These are phyloP conservation scores for Pterocarpus macrocarpus DNA, from an alignment of 306 rosid genomes.

Conservation along the genomic window DNA sequence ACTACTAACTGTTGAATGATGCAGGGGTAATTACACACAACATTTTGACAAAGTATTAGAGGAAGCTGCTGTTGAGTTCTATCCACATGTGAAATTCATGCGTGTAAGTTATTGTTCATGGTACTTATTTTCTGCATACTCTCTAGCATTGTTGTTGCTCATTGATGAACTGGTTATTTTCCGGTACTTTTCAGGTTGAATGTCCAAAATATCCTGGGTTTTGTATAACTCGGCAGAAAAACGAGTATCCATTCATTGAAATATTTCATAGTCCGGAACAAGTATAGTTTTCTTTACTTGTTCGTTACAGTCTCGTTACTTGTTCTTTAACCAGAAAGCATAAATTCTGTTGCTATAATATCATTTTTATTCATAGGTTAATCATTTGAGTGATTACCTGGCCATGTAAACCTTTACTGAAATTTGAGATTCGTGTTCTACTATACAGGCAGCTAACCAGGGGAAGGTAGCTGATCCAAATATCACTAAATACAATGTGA, in stretches of 20 bases:
- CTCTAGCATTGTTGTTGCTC: background rate
- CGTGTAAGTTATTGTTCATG: conserved; percentile 69
- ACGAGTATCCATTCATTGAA: conserved; percentile 90
- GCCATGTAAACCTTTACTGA: conserved; percentile 14
- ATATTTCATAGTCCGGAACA: conserved; percentile 82
- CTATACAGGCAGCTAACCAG: conserved; percentile 67
- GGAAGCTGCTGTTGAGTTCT: conserved; percentile 87
- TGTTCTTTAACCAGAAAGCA: conserved; percentile 12
- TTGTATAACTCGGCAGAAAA: conserved; percentile 86
- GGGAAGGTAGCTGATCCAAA: conserved; percentile 80
- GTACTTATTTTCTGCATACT: background rate
- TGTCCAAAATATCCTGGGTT: conserved; percentile 98
- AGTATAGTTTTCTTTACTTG: conserved; percentile 54
- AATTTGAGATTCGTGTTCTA: conserved; percentile 37
- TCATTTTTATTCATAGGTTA: conserved; percentile 2
- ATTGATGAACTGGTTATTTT: conserved; percentile 30
- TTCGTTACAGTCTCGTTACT: conserved; percentile 16
- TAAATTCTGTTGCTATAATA: background rate
- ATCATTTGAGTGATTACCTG: conserved; percentile 29
- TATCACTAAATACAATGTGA: conserved; percentile 81
- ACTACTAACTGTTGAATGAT: conserved; percentile 42
- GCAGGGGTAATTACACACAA: conserved; percentile 79
- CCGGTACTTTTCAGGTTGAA: conserved; percentile 80
- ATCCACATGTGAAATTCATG: conserved; percentile 85
- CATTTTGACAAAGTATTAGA: conserved; percentile 86